These are phyloP conservation scores for Ogataea paraovalis DNA, from an alignment of 805 yeast species.

Conservation along the genomic window DNA sequence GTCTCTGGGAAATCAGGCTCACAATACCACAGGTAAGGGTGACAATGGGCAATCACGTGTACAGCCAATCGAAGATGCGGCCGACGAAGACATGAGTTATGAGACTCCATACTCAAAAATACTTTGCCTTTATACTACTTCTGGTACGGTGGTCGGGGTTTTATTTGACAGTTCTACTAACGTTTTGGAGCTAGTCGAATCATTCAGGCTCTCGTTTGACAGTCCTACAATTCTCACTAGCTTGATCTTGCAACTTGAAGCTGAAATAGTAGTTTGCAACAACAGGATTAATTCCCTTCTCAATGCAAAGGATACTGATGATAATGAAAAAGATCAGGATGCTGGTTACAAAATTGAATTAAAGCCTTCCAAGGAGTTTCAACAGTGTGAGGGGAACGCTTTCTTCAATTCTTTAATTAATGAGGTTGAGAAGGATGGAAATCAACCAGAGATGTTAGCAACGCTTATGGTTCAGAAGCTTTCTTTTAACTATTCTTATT, in stretches of 20 bases:
- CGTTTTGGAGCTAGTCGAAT: conserved; percentile 6
- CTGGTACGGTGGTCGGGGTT: neutral
- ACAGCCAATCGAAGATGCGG: neutral
- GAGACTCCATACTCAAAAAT: neutral
- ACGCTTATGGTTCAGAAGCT: conserved; percentile 3
- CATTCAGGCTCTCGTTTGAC: conserved; percentile 1
- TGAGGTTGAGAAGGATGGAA: neutral
- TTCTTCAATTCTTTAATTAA: conserved; percentile 5
- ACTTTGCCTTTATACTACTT: neutral
- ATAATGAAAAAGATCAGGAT: neutral
- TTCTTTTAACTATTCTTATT: conserved; percentile 4
- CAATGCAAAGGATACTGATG: neutral
- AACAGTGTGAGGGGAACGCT: conserved; percentile 5
- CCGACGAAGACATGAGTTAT: neutral
- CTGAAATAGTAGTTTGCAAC: conserved; percentile 10
- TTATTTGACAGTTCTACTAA: neutral
- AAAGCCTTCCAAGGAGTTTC: conserved; percentile 13
- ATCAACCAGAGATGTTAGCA: neutral
- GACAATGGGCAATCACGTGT: neutral
- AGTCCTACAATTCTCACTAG: neutral
- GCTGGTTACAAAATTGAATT: conserved; percentile 6
- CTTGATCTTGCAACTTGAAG: conserved; percentile 1
- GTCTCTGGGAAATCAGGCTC: neutral
- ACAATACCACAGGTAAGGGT: neutral
- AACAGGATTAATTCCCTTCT: conserved; percentile 4